Conservation (phyloP, 192 early-diverging fungal species). For the Backusella australiensis region DNA sequence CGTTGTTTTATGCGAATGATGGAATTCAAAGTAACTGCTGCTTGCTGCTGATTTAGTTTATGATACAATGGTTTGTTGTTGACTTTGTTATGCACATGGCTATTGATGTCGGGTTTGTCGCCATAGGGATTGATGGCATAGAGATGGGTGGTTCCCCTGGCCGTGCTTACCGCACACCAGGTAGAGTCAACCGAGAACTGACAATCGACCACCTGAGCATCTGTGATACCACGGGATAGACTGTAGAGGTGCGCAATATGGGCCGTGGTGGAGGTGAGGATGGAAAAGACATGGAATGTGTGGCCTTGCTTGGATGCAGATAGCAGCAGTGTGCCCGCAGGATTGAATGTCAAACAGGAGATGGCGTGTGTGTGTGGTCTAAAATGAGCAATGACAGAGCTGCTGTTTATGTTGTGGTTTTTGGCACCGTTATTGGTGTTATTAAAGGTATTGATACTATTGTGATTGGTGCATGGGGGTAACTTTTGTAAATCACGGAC, state of each 20-base stretch:
- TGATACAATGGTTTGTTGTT: conserved; percentile 33
- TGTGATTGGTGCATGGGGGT: background rate
- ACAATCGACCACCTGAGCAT: conserved; percentile 68
- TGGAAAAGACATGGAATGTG: conserved; percentile 68
- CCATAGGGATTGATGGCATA: conserved; percentile 66
- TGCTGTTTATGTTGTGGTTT: background rate
- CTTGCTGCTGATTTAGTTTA: conserved; percentile 12
- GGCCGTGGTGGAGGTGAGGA: conserved; percentile 36
- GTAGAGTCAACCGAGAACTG: conserved; percentile 64
- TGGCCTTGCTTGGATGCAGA: conserved; percentile 71
- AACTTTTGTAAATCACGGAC: background rate
- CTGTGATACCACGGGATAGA: conserved; percentile 73
- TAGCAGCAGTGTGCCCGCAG: conserved; percentile 61
- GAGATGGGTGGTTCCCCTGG: conserved; percentile 71
- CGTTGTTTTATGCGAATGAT: conserved; percentile 40
- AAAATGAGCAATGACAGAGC: conserved; percentile 58
- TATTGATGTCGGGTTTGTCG: conserved; percentile 48
- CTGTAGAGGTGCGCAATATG: conserved; percentile 59
- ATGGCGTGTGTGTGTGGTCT: conserved; percentile 69
- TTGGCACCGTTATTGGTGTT: background rate
- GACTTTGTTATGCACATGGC: conserved; percentile 45
- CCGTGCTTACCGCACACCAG: conserved; percentile 76
- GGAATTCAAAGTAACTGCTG: conserved; percentile 7
- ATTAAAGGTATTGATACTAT: background rate
- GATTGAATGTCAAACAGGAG: conserved; percentile 57